phyloP scores from a whole-genome alignment of 2,329 filamentous ascomycete species.

The Pseudogymnoascus sp. region DNA sequence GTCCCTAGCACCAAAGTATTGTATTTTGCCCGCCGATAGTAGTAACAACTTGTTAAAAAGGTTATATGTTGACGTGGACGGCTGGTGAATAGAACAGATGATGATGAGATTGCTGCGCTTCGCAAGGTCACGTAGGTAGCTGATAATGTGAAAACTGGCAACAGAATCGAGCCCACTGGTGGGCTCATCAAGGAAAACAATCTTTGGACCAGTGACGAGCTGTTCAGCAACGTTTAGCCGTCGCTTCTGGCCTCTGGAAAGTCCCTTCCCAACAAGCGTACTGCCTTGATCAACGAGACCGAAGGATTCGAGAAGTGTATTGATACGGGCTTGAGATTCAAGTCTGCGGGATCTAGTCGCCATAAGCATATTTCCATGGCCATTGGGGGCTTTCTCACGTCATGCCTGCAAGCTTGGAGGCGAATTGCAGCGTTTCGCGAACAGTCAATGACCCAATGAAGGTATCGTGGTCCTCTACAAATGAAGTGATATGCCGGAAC shows the following conservation, averaged over 20 bases:
- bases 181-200: constrained; percentile 52
- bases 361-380: neutral
- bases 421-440: constrained; percentile 65
- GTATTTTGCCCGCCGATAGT: neutral
- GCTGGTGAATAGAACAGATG: constrained; percentile 72
- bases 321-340: neutral
- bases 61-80: constrained; percentile 64
- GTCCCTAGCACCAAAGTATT: neutral
- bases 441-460: constrained; percentile 70
- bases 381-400: constrained; percentile 33
- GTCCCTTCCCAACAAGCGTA: constrained; percentile 70
- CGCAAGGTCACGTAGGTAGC: constrained; percentile 58
- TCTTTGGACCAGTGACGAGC: constrained; percentile 43
- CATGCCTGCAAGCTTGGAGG: constrained; percentile 25
- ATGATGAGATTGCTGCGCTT: constrained; percentile 63
- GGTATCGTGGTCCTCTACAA: constrained; percentile 78
- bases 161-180: constrained; percentile 56
- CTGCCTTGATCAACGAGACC: constrained; percentile 26
- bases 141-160: constrained; percentile 67
- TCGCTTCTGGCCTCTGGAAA: constrained; percentile 73
- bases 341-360: neutral
- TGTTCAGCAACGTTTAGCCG: constrained; percentile 53
- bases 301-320: neutral
- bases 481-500: constrained; percentile 58
- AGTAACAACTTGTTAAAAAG: constrained; percentile 64